Evolutionary conservation across 192 early-diverging fungal genomes (phyloP), one percentile per base, ranked within the genome.

Genomic region (Backusella psychrophila): DNA sequence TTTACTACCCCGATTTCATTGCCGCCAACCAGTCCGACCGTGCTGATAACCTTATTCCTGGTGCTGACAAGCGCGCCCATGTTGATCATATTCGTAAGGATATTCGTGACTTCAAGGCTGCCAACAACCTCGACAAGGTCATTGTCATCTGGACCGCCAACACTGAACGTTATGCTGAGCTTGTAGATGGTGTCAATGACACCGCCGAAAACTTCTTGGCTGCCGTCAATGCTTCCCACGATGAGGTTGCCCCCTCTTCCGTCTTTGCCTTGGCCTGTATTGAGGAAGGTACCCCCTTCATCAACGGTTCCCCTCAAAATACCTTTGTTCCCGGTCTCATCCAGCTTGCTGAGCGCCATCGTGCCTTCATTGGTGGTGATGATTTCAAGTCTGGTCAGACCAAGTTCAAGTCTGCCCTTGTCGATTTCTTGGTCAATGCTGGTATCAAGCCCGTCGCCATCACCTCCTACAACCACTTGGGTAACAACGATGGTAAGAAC

Each of bases 321-420:
- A 98, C 98, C 75, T 97, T 99, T 85, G 98, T 99, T 66, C 98
- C 98, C 8, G 98, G 98, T 77, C 89, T 90, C 52, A 89, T 99
- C 33, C 91, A 91, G 76, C 89, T 98, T 33, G 97, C 98, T 71
- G 93, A 96, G 83, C 93, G 91, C 69, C 84, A 98, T 79, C 87
- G 87, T 76, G 92, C 94, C 69, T 96, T 96, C 84, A 94, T 99
- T 79, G 98, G 96, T 76, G 98, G 98, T 81, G 98, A 99, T 82
- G 98, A 99, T 88, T 99, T 99, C 94, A 99, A 99, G 90, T 95
- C 94, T 78, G 98, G 98, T 46, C 98, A 99, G 83, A 99, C 98
- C 80, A 99, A 99, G 91, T 89, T 99, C 90, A 99, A 99, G 91
- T 98, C 96, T 14, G 98, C 96, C 69, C 87, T 99, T 80, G 95